Conservation (phyloP, 768 basidiomycete genomes). For the Amanita phalloides region DNA sequence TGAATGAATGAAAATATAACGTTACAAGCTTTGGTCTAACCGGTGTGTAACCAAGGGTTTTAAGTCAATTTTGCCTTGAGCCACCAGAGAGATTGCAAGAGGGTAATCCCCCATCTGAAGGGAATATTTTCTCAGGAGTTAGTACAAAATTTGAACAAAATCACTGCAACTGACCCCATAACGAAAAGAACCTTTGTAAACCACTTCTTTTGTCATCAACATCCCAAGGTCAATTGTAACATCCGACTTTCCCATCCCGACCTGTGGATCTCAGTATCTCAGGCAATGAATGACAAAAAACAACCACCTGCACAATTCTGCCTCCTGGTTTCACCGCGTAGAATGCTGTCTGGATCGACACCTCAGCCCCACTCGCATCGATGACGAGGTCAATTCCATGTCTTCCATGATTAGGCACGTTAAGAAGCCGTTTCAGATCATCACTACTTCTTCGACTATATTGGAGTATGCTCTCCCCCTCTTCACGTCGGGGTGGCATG, state of each 20-base stretch:
- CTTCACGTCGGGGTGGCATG: slow-evolving; percentile 45
- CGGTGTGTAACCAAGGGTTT: slow-evolving; percentile 86
- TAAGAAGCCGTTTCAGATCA: slow-evolving; percentile 52
- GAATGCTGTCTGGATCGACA: slow-evolving; percentile 81
- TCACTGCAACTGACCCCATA: slow-evolving; percentile 46
- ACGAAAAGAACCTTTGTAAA: slow-evolving; percentile 86
- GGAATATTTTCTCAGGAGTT: background rate
- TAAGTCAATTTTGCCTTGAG: slow-evolving; percentile 75
- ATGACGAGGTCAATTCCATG: slow-evolving; percentile 76
- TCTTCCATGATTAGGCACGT: slow-evolving; percentile 60
- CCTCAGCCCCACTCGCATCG: slow-evolving; percentile 90
- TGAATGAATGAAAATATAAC: background rate
- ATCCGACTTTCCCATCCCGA: slow-evolving; percentile 80
- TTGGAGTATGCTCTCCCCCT: slow-evolving; percentile 55
- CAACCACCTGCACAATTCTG: slow-evolving; percentile 52
- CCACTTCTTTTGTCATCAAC: slow-evolving; percentile 69
- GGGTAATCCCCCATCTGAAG: slow-evolving; percentile 76
- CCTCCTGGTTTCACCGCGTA: slow-evolving; percentile 70
- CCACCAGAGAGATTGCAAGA: slow-evolving; percentile 74
- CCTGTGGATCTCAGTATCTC: slow-evolving; percentile 24
- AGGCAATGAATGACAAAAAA: background rate
- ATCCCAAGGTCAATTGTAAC: slow-evolving; percentile 62
- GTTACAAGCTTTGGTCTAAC: slow-evolving; percentile 22
- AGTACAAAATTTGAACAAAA: background rate
- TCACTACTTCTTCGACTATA: slow-evolving; percentile 69